Evolutionary conservation across 768 basidiomycete genomes (phyloP).

Genomic region (Naganishia friedmannii): DNA sequence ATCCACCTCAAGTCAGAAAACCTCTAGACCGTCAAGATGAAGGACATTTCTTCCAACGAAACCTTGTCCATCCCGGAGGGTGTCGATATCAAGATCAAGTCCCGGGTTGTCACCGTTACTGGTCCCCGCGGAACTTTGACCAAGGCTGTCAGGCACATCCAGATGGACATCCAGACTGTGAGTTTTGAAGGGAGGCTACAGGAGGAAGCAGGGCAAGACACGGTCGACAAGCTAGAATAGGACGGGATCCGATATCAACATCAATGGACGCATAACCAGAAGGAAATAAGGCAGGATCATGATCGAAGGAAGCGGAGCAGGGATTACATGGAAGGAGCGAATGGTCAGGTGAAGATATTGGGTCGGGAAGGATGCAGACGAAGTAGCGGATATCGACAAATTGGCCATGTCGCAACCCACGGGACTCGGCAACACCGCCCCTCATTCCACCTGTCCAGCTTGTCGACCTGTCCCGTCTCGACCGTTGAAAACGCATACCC

Average conservation of each 20-base stretch:
- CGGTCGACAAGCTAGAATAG: background rate
- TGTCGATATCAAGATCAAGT: constrained; percentile 81
- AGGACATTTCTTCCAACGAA: constrained; percentile 52
- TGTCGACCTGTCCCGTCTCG: background rate
- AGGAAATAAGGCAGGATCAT: background rate
- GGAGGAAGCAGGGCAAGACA: background rate
- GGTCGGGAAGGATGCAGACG: background rate
- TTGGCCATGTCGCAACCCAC: background rate
- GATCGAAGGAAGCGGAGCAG: background rate
- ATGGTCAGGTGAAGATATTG: background rate
- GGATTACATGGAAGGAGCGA: background rate
- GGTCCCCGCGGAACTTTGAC: constrained; percentile 84
- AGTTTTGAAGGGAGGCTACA: constrained; percentile 32
- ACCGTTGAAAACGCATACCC: background rate
- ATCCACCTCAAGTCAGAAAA: constrained; percentile 27
- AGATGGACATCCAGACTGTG: constrained; percentile 54
- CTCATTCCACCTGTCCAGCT: background rate
- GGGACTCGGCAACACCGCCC: background rate
- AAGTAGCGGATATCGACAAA: background rate
- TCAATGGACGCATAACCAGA: background rate
- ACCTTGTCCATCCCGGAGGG: constrained; percentile 57
- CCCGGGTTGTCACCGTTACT: constrained; percentile 83
- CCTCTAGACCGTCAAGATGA: constrained; percentile 43
- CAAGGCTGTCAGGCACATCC: constrained; percentile 65
- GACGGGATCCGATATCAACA: background rate